Percentiles rank a stretch among this genome's conserved stretches.
Conservation (phyloP, 805 yeast genomes). For the Kodamaea neixiangensis region DNA sequence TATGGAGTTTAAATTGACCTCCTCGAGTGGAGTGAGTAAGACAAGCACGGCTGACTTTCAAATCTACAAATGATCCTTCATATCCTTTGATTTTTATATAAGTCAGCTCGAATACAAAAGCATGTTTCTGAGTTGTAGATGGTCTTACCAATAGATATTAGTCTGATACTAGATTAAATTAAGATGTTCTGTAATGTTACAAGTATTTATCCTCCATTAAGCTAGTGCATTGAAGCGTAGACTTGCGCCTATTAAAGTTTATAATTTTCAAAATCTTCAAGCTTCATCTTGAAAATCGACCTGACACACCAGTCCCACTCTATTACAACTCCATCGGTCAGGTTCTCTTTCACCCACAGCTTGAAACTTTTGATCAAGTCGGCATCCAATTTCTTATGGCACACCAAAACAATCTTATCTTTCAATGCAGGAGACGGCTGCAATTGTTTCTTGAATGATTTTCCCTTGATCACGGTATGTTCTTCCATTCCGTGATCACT, state of each 20-base stretch:
- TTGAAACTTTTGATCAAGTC: conserved; percentile 26
- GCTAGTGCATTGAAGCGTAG: too few species aligned
- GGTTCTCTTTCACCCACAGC: conserved; percentile 18
- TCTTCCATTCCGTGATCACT: conserved; percentile 57
- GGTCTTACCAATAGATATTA: too few species aligned
- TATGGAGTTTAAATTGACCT: background rate
- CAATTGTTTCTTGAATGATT: conserved; percentile 16
- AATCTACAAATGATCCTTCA: background rate
- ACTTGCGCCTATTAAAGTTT: conserved; percentile 17
- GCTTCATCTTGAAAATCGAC: conserved; percentile 51
- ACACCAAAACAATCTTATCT: conserved; percentile 25
- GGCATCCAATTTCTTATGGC: conserved; percentile 40
- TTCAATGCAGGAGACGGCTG: conserved; percentile 6
- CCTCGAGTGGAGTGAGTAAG: background rate
- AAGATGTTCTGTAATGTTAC: background rate
- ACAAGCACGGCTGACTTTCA: background rate
- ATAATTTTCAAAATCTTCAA: conserved; percentile 25
- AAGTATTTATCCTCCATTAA: background rate
- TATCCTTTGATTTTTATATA: background rate
- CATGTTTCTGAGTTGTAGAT: background rate
- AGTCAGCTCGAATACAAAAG: background rate
- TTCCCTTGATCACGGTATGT: conserved; percentile 20
- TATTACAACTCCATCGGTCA: conserved; percentile 35
- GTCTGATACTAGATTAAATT: background rate
- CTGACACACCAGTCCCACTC: conserved; percentile 70